Evolutionary conservation across 176 grass and related monocot species (phyloP).

Genomic region (Triticum timopheevii): DNA sequence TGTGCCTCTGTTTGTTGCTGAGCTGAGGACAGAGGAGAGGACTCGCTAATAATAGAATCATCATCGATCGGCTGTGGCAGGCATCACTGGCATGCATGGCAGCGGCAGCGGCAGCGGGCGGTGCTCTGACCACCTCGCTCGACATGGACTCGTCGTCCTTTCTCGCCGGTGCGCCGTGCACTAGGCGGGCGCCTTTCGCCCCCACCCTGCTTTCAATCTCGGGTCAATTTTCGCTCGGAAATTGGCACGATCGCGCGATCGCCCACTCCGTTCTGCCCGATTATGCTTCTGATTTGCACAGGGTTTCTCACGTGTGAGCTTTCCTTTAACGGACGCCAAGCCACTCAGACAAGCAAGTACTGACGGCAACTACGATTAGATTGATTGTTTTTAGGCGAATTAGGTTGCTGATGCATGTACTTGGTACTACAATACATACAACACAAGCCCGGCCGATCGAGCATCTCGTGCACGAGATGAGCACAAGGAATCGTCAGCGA

Average conservation of each 20-base stretch:
- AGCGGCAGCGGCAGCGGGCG: background rate
- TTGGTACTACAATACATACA: no score
- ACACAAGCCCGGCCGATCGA: no score
- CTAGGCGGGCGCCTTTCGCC: constrained; percentile 32
- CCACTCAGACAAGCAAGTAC: background rate
- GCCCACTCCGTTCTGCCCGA: background rate
- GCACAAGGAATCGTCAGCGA: background rate
- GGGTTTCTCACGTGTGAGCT: background rate
- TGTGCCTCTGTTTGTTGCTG: constrained; percentile 1
- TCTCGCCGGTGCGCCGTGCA: constrained; percentile 11
- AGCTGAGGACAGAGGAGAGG: no score
- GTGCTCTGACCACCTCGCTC: background rate
- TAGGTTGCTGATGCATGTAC: no score
- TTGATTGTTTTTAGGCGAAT: background rate
- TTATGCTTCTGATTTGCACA: background rate
- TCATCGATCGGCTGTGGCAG: background rate
- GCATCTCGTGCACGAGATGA: background rate
- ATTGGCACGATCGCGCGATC: constrained; percentile 23
- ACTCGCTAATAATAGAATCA: background rate
- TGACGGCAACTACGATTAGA: background rate
- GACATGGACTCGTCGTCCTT: background rate
- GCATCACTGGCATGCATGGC: background rate
- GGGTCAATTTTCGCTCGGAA: background rate
- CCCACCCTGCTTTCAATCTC: background rate
- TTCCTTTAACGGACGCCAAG: constrained; percentile 20